Percentiles rank a stretch among this genome's conserved stretches.
Conservation (phyloP, 306 rosid species). For the Carpinus viminea region DNA sequence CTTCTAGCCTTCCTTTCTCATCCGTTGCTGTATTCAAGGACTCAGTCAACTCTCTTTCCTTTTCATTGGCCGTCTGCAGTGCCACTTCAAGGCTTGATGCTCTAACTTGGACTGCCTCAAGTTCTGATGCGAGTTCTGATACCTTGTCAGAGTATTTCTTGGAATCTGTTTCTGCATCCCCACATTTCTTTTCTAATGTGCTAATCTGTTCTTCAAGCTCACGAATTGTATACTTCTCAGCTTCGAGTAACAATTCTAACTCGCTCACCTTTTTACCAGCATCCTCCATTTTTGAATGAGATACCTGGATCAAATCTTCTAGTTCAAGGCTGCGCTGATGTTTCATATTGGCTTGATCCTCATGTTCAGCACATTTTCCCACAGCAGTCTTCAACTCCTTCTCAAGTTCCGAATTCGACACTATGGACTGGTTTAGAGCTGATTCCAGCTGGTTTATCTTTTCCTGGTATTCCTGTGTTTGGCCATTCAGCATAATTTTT, state of each 20-base stretch:
- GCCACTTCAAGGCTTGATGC: conserved; percentile 61
- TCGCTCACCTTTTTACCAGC: conserved; percentile 68
- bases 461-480: conserved; percentile 56
- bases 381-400: conserved; percentile 64
- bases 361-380: conserved; percentile 69
- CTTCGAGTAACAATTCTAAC: conserved; percentile 80
- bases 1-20: conserved; percentile 74
- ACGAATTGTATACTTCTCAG: conserved; percentile 86
- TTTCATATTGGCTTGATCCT: conserved; percentile 63
- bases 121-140: conserved; percentile 61
- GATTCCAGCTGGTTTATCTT: conserved; percentile 69
- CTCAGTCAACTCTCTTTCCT: conserved; percentile 60
- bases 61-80: conserved; percentile 53
- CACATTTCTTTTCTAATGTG: conserved; percentile 57
- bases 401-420: conserved; percentile 55
- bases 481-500: conserved; percentile 49
- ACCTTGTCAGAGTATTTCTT: conserved; percentile 52
- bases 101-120: conserved; percentile 68
- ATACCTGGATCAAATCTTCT: conserved; percentile 79
- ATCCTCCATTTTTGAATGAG: conserved; percentile 70
- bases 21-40: conserved; percentile 50
- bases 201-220: conserved; percentile 86
- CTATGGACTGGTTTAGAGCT: conserved; percentile 50
- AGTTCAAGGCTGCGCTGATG: conserved; percentile 78
- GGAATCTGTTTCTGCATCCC: conserved; percentile 55